phyloP scores from a whole-genome alignment of 2,329 filamentous ascomycete genomes.

The Pseudopyrenochaeta lycopersici region DNA sequence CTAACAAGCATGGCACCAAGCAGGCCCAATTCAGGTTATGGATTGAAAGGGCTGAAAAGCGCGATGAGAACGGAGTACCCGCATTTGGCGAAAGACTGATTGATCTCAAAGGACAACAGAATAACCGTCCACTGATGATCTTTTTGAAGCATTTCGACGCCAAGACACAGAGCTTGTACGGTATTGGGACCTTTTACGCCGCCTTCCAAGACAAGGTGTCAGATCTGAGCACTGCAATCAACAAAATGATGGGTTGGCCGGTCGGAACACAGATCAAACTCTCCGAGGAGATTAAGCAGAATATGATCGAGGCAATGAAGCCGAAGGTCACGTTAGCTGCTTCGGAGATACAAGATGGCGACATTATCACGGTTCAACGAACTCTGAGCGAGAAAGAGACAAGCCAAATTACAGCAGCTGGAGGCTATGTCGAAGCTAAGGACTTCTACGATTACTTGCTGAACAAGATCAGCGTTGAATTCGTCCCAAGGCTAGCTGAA shows the following conservation, averaged over 20 bases:
- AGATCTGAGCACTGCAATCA: conserved; percentile 80
- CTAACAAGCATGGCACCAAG: conserved; percentile 73
- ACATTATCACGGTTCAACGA: conserved; percentile 94
- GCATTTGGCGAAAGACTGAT: conserved; percentile 74
- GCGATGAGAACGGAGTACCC: conserved; percentile 73
- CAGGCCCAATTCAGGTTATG: conserved; percentile 78
- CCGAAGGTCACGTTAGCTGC: conserved; percentile 86
- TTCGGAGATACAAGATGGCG: conserved; percentile 95
- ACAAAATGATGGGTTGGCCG: conserved; percentile 86
- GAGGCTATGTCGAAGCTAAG: conserved; percentile 72
- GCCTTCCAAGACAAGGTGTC: conserved; percentile 86
- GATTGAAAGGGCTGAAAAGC: conserved; percentile 77
- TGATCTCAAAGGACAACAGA: conserved; percentile 63
- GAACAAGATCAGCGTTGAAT: conserved; percentile 81
- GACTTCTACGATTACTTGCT: conserved; percentile 94
- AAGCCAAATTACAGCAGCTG: conserved; percentile 44
- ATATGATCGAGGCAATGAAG: conserved; percentile 96
- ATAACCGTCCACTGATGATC: conserved; percentile 73
- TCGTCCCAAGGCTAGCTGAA: conserved; percentile 71
- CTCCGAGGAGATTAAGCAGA: conserved; percentile 97
- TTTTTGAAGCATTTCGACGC: conserved; percentile 94
- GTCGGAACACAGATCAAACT: conserved; percentile 76
- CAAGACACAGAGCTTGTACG: conserved; percentile 76
- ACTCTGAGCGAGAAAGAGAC: conserved; percentile 61
- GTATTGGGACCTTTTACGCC: conserved; percentile 86